Evolutionary conservation across 2,329 filamentous ascomycete genomes (phyloP), one percentile per base, ranked within the genome.

Genomic region (Alternaria brassicae): DNA sequence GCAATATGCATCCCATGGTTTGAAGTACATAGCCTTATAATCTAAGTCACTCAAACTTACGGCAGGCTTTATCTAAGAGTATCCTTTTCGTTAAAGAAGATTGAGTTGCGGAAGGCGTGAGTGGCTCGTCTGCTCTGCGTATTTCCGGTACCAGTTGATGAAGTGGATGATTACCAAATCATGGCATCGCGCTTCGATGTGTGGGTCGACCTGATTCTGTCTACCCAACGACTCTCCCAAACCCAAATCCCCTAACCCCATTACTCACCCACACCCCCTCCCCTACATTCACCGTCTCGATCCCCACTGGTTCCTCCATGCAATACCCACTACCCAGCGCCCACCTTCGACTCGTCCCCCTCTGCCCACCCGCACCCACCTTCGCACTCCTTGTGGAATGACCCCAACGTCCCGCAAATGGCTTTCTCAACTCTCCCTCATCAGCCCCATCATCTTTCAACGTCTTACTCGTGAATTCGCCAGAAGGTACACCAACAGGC

Each of bases 211-310:
- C 28, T 30, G 28, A 8, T 10, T 3, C 6, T 8, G 9, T 23
- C 17, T 45, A 71, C 48, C 63, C 68, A 3, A 78, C 74, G 1
- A 78, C 73, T 41, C 55, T 72, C 45, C 75, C 75, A 65, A 68
- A 73, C 21, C 72, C 69, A 72, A 96, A 97, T 0, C 94, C 94
- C 64, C 90, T 85, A 1, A 94, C 90, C 0, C 91, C 93, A 76
- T 94, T 97, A 76, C 93, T 97, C 53, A 97, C 80, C 91, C 92
- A 96, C 62, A 93, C 90, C 53, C 89, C 84, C 76, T 97, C 93
- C 1, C 89, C 91, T 63, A 91, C 83, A 3, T 82, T 73, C 12
- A 97, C 76, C 6, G 88, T 88, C 12, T 83, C 79, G 2, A 81
- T 81, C n/a, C 76, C 76, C 15, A 97, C 81, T 3, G 80, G 77